A percentile compares a stretch with the other conserved stretches of the same genome.
These are phyloP conservation scores for Phytopythium montanum DNA, from an alignment of 352 stramenopile genomes.

Conservation along the genomic window DNA sequence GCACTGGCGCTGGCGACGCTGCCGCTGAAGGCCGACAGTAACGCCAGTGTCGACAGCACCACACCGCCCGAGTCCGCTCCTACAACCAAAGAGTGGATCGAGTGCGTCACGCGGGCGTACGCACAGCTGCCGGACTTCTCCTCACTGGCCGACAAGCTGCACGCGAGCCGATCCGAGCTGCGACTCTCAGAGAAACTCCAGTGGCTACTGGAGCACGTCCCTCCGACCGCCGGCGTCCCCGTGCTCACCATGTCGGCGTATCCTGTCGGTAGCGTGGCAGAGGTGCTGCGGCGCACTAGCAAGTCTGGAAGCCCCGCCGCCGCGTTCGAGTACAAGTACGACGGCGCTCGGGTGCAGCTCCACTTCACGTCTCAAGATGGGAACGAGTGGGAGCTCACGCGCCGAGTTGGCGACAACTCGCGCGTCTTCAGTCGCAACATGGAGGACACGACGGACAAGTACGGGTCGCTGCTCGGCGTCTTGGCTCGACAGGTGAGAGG, in stretches of 20 bases:
- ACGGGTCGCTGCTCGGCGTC: slow-evolving; percentile 48
- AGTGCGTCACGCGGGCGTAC: slow-evolving; percentile 64
- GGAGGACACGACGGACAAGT: slow-evolving; percentile 72
- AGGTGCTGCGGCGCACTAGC: slow-evolving; percentile 39
- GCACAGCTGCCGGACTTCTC: slow-evolving; percentile 66
- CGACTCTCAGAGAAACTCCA: slow-evolving; percentile 19
- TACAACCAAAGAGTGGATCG: slow-evolving; percentile 39
- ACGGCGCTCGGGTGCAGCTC: slow-evolving; percentile 74
- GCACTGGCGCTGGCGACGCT: slow-evolving; percentile 49
- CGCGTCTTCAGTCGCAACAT: slow-evolving; percentile 84
- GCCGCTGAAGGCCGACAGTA: background rate
- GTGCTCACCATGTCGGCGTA: slow-evolving; percentile 83
- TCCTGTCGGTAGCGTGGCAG: slow-evolving; percentile 51
- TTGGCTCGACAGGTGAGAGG: slow-evolving; percentile 25
- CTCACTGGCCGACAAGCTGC: slow-evolving; percentile 41
- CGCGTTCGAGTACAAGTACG: slow-evolving; percentile 84
- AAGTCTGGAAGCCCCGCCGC: slow-evolving; percentile 33
- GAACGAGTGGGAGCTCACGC: background rate
- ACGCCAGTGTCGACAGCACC: background rate
- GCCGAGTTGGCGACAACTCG: slow-evolving; percentile 3
- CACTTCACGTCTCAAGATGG: slow-evolving; percentile 30
- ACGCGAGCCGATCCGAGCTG: slow-evolving; percentile 19
- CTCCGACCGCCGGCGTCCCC: slow-evolving; percentile 44
- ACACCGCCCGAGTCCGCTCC: background rate
- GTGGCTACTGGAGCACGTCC: slow-evolving; percentile 30